Evolutionary conservation across 306 rosid species (phyloP), one percentile per base, ranked within the genome.

Genomic region (Ammopiptanthus mongolicus): DNA sequence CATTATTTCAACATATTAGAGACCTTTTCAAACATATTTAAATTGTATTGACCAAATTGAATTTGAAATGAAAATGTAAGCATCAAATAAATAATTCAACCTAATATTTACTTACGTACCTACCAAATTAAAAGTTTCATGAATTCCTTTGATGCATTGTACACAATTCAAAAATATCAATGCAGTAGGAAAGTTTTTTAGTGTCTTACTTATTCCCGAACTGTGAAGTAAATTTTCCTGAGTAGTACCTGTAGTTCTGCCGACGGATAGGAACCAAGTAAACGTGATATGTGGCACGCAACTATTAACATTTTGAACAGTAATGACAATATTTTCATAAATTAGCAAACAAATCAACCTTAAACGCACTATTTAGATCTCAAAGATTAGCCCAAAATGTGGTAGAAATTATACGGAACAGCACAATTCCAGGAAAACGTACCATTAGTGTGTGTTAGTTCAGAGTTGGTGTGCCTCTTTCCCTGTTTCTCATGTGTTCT

Each of bases 401-500:
- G 44, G 39, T 73, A 17, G 34, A 69, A 81, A 60, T 11, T 42
- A 53, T 81, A 51, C 25, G 72, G 67, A 74, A 60, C 9, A 29
- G 53, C 50, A 50, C 13, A 2, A 58, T 25, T 69, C 23, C 3
- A 46, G 52, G 31, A 37, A 46, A 59, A 70, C 17, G 52, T 62
- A 29, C 52, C 50, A 5, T 59, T 71, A 37, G 44, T 29, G 18
- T 44, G 58, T 3, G 72, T 62, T 71, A 41, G 44, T 65, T 46
- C 18, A 13, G 12, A 15, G 47, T 51, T 62, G 50, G 39, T 50
- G 51, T 65, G 13, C 46, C 50, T 61, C 65, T 71, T 39, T 51
- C 51, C 58, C 2, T 62, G 18, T 42, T 31, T 71, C 60, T 75
- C 71, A 58, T 59, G 82, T 82, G 83, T 67, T 34, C 56, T 78